A percentile compares a stretch with the other conserved stretches of the same genome.
These are phyloP conservation scores for Lachnum nothofagi DNA, from an alignment of 2,329 filamentous ascomycete species.

Conservation along the genomic window DNA sequence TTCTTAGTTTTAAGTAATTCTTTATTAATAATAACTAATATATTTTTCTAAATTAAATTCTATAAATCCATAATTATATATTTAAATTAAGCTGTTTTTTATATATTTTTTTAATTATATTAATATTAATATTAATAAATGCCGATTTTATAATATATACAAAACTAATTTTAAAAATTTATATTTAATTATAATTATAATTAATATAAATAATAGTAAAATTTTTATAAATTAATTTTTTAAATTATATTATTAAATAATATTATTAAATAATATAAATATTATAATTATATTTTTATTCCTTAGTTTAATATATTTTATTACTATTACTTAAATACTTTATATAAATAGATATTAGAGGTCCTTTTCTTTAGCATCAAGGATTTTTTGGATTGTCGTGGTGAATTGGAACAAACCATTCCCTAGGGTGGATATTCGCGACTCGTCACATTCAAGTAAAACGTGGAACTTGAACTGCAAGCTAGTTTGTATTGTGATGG, in stretches of 20 bases:
- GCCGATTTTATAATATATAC: background rate
- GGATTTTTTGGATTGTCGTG: background rate
- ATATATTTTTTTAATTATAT: background rate
- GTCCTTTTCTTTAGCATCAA: background rate
- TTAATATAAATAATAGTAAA: background rate
- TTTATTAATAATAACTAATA: background rate
- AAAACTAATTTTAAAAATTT: background rate
- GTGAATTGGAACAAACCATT: background rate
- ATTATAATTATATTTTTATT: background rate
- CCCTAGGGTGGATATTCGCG: background rate
- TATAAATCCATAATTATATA: background rate
- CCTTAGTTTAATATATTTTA: background rate
- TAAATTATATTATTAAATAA: background rate
- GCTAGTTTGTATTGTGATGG: background rate
- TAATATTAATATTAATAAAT: background rate
- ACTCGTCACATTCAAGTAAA: slow-evolving; percentile 1
- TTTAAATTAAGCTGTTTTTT: background rate
- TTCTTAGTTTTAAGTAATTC: background rate
- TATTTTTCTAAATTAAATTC: background rate
- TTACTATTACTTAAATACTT: background rate
- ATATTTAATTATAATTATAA: background rate
- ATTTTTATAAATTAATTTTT: background rate
- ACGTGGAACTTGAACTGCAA: slow-evolving; percentile 1
- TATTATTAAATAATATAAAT: background rate
- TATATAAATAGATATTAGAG: background rate